phyloP scores from a whole-genome alignment of 495 filamentous ascomycete species.

The Beverwykella pulmonaria region DNA sequence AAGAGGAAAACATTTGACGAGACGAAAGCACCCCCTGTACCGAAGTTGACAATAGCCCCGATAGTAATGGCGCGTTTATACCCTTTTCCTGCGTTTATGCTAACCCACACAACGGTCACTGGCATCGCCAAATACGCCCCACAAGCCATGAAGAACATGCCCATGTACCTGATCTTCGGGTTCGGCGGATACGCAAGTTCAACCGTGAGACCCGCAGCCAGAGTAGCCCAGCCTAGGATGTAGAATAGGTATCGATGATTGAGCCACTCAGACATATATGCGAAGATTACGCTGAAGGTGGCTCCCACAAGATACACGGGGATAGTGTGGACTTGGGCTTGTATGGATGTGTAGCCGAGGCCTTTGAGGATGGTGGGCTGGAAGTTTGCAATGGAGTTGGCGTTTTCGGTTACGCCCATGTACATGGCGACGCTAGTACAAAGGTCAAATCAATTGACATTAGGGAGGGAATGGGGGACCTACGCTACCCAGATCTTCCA shows the following conservation, averaged over 20 bases:
- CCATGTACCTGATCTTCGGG: constrained; percentile 68
- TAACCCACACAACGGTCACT: constrained; percentile 28
- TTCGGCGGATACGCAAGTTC: constrained; percentile 44
- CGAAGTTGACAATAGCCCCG: constrained; percentile 30
- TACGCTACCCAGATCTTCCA: constrained; percentile 40
- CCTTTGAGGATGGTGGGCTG: constrained; percentile 57
- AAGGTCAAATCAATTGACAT: not conserved
- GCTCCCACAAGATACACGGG: constrained; percentile 65
- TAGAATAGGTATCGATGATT: constrained; percentile 64
- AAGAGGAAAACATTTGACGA: constrained; percentile 31
- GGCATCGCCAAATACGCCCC: constrained; percentile 65
- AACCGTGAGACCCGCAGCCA: constrained; percentile 65
- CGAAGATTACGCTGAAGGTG: constrained; percentile 59
- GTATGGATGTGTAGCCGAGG: constrained; percentile 57
- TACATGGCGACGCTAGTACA: constrained; percentile 22
- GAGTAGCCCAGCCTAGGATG: constrained; percentile 59
- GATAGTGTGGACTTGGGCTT: constrained; percentile 68
- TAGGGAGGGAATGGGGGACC: too few relatives aligned
- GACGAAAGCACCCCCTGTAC: constrained; percentile 33
- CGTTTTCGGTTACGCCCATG: constrained; percentile 29
- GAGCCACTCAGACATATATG: constrained; percentile 60
- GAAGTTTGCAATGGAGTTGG: constrained; percentile 69
- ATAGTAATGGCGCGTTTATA: constrained; percentile 37
- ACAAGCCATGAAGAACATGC: constrained; percentile 69
- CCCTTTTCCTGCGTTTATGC: constrained; percentile 36